phyloP scores from a whole-genome alignment of 2,329 filamentous ascomycete genomes.

The Xylaria sp. region DNA sequence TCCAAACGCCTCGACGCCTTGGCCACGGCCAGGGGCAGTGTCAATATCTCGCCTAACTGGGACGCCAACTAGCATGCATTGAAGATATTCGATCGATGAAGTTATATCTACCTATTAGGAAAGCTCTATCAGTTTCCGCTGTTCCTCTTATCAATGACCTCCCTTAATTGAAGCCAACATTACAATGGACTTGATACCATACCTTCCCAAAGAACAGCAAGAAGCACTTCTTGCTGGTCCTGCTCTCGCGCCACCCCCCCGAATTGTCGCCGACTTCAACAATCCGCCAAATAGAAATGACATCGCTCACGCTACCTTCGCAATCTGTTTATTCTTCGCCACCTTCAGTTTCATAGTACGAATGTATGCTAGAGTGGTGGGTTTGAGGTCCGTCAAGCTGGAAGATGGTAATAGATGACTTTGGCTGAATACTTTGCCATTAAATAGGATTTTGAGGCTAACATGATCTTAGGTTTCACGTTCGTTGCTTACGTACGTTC shows the following conservation, averaged over 20 bases:
- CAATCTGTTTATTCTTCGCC: slow-evolving; percentile 30
- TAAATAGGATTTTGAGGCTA: neutral
- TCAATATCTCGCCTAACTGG: neutral
- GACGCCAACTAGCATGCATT: neutral
- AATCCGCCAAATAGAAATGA: slow-evolving; percentile 35
- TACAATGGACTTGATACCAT: slow-evolving; percentile 34
- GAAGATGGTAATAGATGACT: slow-evolving; percentile 28
- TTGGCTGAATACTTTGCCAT: neutral
- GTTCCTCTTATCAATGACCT: neutral
- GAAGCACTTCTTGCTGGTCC: slow-evolving; percentile 28
- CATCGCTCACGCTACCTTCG: slow-evolving; percentile 30
- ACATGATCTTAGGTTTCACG: slow-evolving; percentile 22
- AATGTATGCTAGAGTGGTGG: slow-evolving; percentile 32
- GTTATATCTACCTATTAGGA: slow-evolving; percentile 16
- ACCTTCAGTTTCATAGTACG: slow-evolving; percentile 33
- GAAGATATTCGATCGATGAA: neutral
- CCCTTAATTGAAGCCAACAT: neutral
- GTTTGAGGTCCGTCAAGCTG: slow-evolving; percentile 22
- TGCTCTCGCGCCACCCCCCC: slow-evolving; percentile 30
- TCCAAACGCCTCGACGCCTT: neutral
- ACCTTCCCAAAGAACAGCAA: slow-evolving; percentile 34
- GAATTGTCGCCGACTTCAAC: slow-evolving; percentile 26
- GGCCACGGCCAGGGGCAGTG: slow-evolving; percentile 4
- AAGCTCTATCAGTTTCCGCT: neutral
- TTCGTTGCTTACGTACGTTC: slow-evolving; percentile 34